A percentile compares a stretch with the other conserved stretches of the same genome.
These are phyloP conservation scores for Terfezia boudieri DNA, from an alignment of 495 filamentous ascomycete species.

Conservation along the genomic window DNA sequence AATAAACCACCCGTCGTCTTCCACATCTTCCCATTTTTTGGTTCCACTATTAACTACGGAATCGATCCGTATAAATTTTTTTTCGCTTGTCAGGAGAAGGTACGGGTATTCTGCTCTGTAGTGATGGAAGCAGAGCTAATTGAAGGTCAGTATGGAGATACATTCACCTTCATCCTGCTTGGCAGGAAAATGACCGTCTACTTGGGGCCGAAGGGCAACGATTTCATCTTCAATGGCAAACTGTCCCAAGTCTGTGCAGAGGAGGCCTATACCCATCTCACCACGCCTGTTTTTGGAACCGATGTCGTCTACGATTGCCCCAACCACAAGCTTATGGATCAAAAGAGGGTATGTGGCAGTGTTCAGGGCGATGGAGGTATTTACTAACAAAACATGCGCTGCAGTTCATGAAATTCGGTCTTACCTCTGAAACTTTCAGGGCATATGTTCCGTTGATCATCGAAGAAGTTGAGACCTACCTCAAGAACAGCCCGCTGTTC, in stretches of 20 bases:
- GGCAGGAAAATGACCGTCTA: slow-evolving; percentile 57
- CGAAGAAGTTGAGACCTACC: slow-evolving; percentile 46
- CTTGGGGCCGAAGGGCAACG: slow-evolving; percentile 57
- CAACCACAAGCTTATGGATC: slow-evolving; percentile 66
- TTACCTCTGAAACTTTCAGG: slow-evolving; percentile 52
- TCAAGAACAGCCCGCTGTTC: slow-evolving; percentile 42
- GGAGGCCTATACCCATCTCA: slow-evolving; percentile 60
- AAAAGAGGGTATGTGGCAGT: slow-evolving; percentile 35
- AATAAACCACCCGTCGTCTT: slow-evolving; percentile 64
- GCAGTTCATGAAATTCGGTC: slow-evolving; percentile 68
- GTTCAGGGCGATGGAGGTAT: too few relatives aligned
- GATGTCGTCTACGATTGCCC: slow-evolving; percentile 80
- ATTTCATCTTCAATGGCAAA: slow-evolving; percentile 74
- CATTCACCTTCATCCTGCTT: slow-evolving; percentile 58
- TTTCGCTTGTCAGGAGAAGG: slow-evolving; percentile 44
- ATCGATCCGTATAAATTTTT: slow-evolving; percentile 71
- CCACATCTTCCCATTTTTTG: slow-evolving; percentile 61
- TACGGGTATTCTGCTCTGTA: slow-evolving; percentile 14
- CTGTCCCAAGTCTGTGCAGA: slow-evolving; percentile 60
- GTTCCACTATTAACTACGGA: slow-evolving; percentile 58
- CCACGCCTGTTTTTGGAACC: slow-evolving; percentile 65
- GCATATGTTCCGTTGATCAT: slow-evolving; percentile 59
- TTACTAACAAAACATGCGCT: neutral
- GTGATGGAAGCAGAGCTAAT: neutral
- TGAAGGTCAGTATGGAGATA: slow-evolving; percentile 43